Conservation (phyloP, 345 rosid species). For the Abelmoschus esculentus region DNA sequence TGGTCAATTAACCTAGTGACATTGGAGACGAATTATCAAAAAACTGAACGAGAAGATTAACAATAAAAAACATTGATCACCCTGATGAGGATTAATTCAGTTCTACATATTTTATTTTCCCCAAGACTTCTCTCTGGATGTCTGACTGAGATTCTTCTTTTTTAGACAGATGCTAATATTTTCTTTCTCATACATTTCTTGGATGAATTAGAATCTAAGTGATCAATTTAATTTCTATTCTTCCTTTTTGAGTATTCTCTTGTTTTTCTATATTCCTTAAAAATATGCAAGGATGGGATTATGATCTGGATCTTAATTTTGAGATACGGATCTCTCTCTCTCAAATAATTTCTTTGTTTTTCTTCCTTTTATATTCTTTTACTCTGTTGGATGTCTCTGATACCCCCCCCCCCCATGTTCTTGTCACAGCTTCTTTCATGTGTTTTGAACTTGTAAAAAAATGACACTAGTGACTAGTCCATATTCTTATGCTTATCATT, state of each 20-base stretch:
- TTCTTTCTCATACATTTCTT: background rate
- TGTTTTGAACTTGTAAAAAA: conserved; percentile 1
- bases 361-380: background rate
- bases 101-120: too few relatives aligned
- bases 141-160: background rate
- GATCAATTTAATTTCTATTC: background rate
- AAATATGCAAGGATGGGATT: background rate
- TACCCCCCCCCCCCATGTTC: background rate
- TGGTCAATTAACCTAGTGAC: background rate
- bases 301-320: background rate
- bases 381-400: background rate
- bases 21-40: background rate
- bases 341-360: background rate
- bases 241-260: background rate
- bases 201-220: background rate
- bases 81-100: background rate
- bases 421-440: background rate
- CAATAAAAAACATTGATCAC: background rate
- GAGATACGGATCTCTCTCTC: background rate
- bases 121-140: background rate
- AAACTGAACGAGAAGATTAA: background rate
- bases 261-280: background rate
- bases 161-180: background rate
- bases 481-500: background rate
- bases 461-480: background rate